Evolutionary conservation across 495 filamentous ascomycete species (phyloP).

Genomic region (Cladorrhinum samala): DNA sequence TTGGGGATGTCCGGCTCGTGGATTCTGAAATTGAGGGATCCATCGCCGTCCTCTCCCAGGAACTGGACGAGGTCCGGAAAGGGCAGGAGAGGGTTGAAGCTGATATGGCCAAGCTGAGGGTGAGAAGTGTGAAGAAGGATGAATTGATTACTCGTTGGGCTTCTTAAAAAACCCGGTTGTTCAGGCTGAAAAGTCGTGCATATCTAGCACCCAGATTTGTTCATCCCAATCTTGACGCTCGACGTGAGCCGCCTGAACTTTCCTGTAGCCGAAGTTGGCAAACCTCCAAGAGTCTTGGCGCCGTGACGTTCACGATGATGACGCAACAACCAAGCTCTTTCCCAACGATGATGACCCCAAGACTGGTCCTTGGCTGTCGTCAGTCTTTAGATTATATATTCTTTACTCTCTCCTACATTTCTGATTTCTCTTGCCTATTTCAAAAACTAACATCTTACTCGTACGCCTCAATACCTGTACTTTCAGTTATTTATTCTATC

Average conservation of each 20-base stretch:
- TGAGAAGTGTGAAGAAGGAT: constrained; percentile 33
- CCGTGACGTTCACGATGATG: too few species aligned
- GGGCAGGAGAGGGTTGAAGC: constrained; percentile 24
- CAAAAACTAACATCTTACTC: background rate
- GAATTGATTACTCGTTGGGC: constrained; percentile 37
- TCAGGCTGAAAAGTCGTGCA: too few species aligned
- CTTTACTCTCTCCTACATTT: too few species aligned
- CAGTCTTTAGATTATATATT: too few species aligned
- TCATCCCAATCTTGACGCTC: too few species aligned
- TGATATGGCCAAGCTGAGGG: constrained; percentile 19
- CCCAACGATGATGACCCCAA: too few species aligned
- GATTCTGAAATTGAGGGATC: constrained; percentile 36
- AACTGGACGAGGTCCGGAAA: constrained; percentile 27
- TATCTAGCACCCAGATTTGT: too few species aligned
- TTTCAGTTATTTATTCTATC: background rate
- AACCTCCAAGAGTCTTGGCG: too few species aligned
- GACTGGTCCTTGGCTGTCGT: too few species aligned
- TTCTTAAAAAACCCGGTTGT: constrained; percentile 10
- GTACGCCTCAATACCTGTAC: background rate
- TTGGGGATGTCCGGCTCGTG: constrained; percentile 31
- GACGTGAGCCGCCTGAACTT: too few species aligned
- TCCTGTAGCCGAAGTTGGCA: too few species aligned
- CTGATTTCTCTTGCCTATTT: background rate
- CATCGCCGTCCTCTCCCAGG: constrained; percentile 30
- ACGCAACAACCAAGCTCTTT: too few species aligned